Evolutionary conservation across 345 rosid genomes (phyloP).

Genomic region (Acer yangbiense): DNA sequence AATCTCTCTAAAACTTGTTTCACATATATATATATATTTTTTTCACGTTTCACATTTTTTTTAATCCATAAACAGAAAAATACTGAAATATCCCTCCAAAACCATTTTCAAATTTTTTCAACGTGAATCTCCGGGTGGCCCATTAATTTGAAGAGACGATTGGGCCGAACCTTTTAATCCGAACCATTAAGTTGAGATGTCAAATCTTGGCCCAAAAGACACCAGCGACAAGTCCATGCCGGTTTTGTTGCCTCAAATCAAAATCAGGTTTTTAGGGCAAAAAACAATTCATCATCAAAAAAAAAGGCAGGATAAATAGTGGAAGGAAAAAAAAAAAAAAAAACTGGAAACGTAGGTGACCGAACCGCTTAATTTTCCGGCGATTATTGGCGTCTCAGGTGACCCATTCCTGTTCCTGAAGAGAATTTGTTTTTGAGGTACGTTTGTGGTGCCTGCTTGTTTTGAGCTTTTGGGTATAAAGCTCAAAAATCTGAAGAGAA

Average conservation of each 20-base stretch:
- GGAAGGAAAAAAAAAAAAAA: neutral
- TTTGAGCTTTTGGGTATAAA: too few species aligned
- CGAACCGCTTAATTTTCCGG: neutral
- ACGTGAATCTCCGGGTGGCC: neutral
- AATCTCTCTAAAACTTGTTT: too few species aligned
- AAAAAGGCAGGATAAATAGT: neutral
- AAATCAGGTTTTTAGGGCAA: constrained; percentile 1
- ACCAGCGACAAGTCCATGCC: neutral
- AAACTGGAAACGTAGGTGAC: neutral
- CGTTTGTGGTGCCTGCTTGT: neutral
- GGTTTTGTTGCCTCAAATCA: neutral
- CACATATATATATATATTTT: too few species aligned
- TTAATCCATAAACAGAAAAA: too few species aligned
- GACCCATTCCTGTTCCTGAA: too few species aligned
- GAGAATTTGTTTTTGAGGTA: neutral
- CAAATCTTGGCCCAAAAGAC: neutral
- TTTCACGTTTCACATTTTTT: too few species aligned
- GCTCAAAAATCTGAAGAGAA: too few species aligned
- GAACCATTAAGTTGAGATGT: neutral
- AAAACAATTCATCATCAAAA: neutral
- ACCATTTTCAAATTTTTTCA: too few species aligned
- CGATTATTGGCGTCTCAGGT: too few species aligned
- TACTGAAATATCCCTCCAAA: too few species aligned
- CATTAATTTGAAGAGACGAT: neutral
- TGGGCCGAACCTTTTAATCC: neutral